phyloP scores from a whole-genome alignment of 176 grass and related monocot genomes.

The Hordeum marinum region DNA sequence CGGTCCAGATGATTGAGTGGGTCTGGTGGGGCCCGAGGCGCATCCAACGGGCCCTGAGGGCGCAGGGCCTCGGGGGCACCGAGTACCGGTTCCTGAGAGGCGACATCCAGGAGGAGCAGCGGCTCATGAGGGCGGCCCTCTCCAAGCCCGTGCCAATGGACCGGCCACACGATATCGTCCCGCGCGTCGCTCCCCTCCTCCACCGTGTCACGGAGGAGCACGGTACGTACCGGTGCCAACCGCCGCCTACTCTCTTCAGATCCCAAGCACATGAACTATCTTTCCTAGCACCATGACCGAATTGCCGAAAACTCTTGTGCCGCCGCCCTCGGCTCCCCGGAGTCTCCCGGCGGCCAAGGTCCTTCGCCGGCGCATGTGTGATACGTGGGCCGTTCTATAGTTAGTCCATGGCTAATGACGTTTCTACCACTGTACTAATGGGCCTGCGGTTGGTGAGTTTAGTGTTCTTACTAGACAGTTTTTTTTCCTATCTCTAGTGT shows the following conservation, averaged over 20 bases:
- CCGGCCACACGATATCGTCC: constrained; percentile 40
- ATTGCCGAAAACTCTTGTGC: neutral
- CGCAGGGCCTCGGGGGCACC: constrained; percentile 53
- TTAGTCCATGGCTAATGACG: no score
- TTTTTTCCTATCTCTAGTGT: no score
- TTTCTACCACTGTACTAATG: no score
- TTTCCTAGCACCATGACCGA: neutral
- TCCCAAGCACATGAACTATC: neutral
- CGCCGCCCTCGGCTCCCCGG: no score
- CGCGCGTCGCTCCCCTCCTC: constrained; percentile 25
- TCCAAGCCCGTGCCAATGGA: constrained; percentile 34
- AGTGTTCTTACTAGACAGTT: no score
- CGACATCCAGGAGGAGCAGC: constrained; percentile 33
- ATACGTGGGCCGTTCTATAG: no score
- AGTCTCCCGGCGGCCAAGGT: no score
- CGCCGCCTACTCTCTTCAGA: neutral
- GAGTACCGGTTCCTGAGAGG: constrained; percentile 43
- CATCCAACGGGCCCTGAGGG: constrained; percentile 35
- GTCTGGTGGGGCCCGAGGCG: constrained; percentile 34
- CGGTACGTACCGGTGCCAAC: neutral
- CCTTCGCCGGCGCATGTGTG: no score
- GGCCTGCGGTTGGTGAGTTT: no score
- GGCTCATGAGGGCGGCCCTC: constrained; percentile 26
- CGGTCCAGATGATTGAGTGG: constrained; percentile 5
- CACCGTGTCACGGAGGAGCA: constrained; percentile 23